Conservation (phyloP, 2,329 filamentous ascomycete species). For the Colletotrichum siamense region DNA sequence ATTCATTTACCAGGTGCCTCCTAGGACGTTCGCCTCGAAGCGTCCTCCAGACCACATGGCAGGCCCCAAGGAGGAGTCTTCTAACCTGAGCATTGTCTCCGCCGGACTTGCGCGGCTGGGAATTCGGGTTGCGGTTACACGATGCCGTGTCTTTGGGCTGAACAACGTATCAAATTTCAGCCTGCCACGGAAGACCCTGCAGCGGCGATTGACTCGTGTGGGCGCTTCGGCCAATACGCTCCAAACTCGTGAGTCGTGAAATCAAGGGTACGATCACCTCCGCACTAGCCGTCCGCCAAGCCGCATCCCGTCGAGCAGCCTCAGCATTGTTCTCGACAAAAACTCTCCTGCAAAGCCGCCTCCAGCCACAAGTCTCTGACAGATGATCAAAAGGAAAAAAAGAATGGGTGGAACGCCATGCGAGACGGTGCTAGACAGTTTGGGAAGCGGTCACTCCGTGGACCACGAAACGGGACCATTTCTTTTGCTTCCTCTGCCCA, state of each 20-base stretch:
- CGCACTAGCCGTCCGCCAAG: constrained; percentile 12
- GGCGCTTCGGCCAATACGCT: background rate
- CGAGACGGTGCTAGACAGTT: background rate
- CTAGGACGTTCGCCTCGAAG: background rate
- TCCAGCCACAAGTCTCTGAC: constrained; percentile 6
- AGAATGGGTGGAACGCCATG: background rate
- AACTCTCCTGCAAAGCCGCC: background rate
- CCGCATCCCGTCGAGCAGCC: background rate
- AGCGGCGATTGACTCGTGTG: constrained; percentile 10
- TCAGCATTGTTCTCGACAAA: constrained; percentile 4
- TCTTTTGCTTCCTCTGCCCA: background rate
- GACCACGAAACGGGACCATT: constrained; percentile 1
- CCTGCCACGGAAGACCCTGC: constrained; percentile 9
- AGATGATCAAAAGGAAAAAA: background rate
- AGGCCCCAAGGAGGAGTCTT: background rate
- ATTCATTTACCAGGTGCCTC: background rate
- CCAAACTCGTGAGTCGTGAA: constrained; percentile 5
- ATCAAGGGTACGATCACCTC: background rate
- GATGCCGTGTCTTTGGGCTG: background rate
- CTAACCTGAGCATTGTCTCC: background rate
- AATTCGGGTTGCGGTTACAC: background rate
- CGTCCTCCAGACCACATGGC: background rate
- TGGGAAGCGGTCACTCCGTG: background rate
- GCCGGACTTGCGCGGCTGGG: background rate
- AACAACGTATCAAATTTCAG: background rate